Conservation (phyloP, 306 rosid genomes). For the Begonia fuchsioides region DNA sequence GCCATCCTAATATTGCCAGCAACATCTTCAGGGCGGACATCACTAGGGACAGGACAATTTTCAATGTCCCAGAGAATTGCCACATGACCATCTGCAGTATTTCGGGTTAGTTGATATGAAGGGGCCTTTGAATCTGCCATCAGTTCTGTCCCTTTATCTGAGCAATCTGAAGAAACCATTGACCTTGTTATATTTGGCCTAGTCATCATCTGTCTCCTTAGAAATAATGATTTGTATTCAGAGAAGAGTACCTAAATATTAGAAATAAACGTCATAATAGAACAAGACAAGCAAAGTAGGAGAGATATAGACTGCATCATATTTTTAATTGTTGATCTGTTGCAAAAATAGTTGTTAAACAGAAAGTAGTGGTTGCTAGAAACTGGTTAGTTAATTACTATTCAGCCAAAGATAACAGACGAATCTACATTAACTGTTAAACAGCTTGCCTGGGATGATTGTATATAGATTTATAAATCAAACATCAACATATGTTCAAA, state of each 20-base stretch:
- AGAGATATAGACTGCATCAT: no score
- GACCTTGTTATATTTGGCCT: conserved; percentile 23
- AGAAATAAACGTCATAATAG: not conserved
- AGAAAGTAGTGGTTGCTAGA: no score
- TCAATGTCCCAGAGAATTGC: conserved; percentile 97
- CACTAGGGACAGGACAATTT: conserved; percentile 86
- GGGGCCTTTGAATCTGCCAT: no score
- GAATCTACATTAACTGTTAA: no score
- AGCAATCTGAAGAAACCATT: conserved; percentile 21
- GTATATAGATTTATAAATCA: no score
- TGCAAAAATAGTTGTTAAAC: no score
- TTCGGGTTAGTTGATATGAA: conserved; percentile 30
- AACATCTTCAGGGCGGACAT: no score
- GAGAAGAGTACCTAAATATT: not conserved
- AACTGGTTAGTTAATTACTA: no score
- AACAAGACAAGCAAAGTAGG: not conserved
- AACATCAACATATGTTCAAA: no score
- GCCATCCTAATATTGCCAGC: conserved; percentile 93
- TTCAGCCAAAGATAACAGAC: no score
- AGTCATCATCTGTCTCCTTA: conserved; percentile 27
- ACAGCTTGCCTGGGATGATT: no score
- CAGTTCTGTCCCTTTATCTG: conserved; percentile 50
- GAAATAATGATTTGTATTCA: conserved; percentile 19
- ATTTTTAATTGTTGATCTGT: no score
- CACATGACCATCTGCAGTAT: conserved; percentile 56